These are phyloP conservation scores for Yarrowia sp. DNA, from an alignment of 805 yeast species.

Conservation along the genomic window DNA sequence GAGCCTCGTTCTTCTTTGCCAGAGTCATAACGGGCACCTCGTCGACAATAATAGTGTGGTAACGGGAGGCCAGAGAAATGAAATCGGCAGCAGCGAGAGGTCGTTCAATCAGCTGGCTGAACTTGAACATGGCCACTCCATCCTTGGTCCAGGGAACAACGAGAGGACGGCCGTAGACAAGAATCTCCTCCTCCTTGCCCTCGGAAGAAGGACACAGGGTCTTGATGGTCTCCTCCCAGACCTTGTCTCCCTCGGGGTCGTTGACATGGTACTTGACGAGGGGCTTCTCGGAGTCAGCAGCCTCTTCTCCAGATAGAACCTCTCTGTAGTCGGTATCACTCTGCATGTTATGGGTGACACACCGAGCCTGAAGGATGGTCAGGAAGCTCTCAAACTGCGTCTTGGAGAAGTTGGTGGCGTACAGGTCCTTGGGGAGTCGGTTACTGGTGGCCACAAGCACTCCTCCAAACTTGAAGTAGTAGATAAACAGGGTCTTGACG, in stretches of 20 bases:
- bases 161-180: conserved; percentile 57
- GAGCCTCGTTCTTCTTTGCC: conserved; percentile 62
- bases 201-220: conserved; percentile 8
- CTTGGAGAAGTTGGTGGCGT: conserved; percentile 62
- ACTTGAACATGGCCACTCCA: conserved; percentile 51
- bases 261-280: conserved; percentile 13
- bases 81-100: conserved; percentile 66
- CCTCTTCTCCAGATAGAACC: conserved; percentile 36
- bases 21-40: conserved; percentile 59
- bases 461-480: conserved; percentile 71
- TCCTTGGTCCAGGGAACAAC: conserved; percentile 46
- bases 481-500: conserved; percentile 60
- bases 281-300: not conserved
- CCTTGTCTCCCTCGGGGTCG: not conserved
- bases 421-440: conserved; percentile 64
- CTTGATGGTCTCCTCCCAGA: conserved; percentile 16
- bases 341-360: conserved; percentile 61
- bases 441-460: conserved; percentile 73
- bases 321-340: conserved; percentile 56
- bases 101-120: conserved; percentile 54
- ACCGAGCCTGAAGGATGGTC: conserved; percentile 54
- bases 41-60: conserved; percentile 55
- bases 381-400: conserved; percentile 57
- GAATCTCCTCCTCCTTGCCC: conserved; percentile 38
- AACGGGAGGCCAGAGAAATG: conserved; percentile 62